phyloP scores from a whole-genome alignment of 1,284 basidiomycete species.

The Fereydounia khargensis region DNA sequence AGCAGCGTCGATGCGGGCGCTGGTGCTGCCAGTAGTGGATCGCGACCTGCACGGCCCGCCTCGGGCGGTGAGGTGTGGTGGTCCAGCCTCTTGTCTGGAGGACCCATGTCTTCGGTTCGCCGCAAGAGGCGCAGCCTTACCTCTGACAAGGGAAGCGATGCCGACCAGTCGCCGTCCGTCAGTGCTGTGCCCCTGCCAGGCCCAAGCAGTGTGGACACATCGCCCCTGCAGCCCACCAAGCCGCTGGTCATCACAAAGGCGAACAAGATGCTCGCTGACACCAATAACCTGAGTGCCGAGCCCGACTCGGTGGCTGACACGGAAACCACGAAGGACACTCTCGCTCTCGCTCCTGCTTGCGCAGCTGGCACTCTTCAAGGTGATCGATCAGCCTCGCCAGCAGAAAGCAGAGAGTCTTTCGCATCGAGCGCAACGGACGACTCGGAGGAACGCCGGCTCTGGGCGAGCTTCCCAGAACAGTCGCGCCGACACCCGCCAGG shows the following conservation, averaged over 20 bases:
- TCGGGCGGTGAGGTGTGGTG: constrained; percentile 18
- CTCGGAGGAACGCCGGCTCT: constrained; percentile 34
- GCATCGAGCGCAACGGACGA: constrained; percentile 17
- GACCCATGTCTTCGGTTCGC: constrained; percentile 2
- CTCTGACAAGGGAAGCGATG: constrained; percentile 1
- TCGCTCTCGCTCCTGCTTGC: constrained; percentile 5
- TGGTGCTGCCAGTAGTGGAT: constrained; percentile 6
- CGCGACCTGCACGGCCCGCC: too few species aligned
- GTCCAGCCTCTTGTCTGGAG: constrained; percentile 7
- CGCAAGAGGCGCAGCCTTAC: neutral
- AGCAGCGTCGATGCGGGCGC: constrained; percentile 9
- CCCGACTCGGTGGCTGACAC: neutral
- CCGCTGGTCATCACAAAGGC: constrained; percentile 16
- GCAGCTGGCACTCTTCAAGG: constrained; percentile 1
- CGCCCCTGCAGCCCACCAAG: too few species aligned
- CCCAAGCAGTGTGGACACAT: too few species aligned
- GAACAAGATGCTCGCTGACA: constrained; percentile 7
- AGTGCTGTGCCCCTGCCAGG: too few species aligned
- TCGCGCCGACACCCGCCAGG: constrained; percentile 36
- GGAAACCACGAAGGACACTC: neutral
- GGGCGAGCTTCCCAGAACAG: constrained; percentile 41
- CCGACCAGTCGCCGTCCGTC: too few species aligned
- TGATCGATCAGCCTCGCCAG: constrained; percentile 7
- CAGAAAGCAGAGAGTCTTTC: constrained; percentile 8
- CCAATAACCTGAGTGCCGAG: constrained; percentile 1